Evolutionary conservation across 371 early-diverging fungal species (phyloP).

Genomic region (Choanephora cucurbitarum): DNA sequence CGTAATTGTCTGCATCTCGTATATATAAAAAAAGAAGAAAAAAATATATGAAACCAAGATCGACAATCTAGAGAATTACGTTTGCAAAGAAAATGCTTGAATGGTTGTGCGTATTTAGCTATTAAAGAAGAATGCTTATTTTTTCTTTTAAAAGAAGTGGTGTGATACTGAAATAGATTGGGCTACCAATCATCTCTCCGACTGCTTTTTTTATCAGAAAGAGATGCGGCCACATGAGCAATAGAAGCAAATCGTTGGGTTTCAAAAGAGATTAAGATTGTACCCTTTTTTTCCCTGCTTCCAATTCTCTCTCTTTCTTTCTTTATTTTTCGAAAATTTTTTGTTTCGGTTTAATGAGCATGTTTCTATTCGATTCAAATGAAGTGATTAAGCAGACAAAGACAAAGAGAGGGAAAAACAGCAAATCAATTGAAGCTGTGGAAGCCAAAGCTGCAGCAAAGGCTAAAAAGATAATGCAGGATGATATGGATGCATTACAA

Average conservation of each 20-base stretch:
- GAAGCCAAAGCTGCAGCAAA: slow-evolving; percentile 37
- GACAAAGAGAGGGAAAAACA: slow-evolving; percentile 6
- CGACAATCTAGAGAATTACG: too few species aligned
- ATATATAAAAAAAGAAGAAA: too few species aligned
- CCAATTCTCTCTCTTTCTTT: background rate
- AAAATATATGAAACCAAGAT: too few species aligned
- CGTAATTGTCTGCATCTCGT: too few species aligned
- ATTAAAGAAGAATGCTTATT: background rate
- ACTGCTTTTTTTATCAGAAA: background rate
- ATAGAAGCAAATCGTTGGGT: too few species aligned
- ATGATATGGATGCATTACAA: slow-evolving; percentile 50
- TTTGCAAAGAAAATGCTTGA: too few species aligned
- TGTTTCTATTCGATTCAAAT: slow-evolving; percentile 18
- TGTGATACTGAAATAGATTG: too few species aligned
- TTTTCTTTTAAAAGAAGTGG: too few species aligned
- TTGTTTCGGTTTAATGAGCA: background rate
- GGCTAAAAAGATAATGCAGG: slow-evolving; percentile 41
- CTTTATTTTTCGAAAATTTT: background rate
- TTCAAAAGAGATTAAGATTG: too few species aligned
- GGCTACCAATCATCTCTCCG: background rate
- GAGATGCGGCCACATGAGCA: too few species aligned
- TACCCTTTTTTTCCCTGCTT: background rate
- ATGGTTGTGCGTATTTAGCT: too few species aligned
- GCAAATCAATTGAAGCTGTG: slow-evolving; percentile 3
- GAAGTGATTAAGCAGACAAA: slow-evolving; percentile 5